Evolutionary conservation across 225 moss, liverwort and hornwort species (phyloP).

Genomic region (Anthoceros angustus): DNA sequence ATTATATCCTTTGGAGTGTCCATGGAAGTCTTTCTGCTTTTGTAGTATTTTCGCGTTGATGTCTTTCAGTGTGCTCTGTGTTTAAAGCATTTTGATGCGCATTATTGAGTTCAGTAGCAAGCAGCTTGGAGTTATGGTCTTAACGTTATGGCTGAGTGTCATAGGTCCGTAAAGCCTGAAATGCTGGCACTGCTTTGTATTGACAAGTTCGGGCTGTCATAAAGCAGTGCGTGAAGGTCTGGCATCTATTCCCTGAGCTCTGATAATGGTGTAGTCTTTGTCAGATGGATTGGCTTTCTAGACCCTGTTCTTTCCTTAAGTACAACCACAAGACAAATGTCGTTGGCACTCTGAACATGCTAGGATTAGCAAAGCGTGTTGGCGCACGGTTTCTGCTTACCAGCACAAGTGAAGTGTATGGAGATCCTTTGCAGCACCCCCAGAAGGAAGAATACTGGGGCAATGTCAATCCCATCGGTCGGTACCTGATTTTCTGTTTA

Average conservation of each 20-base stretch:
- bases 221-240: too few species aligned
- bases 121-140: too few species aligned
- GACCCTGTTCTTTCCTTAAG: constrained; percentile 16
- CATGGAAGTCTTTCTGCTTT: not conserved
- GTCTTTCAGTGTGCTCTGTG: too few species aligned
- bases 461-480: constrained; percentile 44
- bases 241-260: too few species aligned
- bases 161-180: too few species aligned
- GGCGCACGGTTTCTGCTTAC: constrained; percentile 40
- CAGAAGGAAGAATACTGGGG: constrained; percentile 51
- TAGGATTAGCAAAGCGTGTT: constrained; percentile 44
- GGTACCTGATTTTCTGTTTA: not conserved
- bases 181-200: too few species aligned
- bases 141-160: too few species aligned
- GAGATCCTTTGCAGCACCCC: constrained; percentile 49
- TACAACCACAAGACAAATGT: constrained; percentile 40
- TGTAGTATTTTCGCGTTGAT: not conserved
- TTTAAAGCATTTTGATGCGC: too few species aligned
- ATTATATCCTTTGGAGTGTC: constrained; percentile 31
- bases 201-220: too few species aligned
- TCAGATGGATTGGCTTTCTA: too few species aligned
- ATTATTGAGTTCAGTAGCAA: too few species aligned
- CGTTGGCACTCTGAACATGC: constrained; percentile 49
- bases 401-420: constrained; percentile 48
- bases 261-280: too few species aligned